Percentiles rank a stretch among this genome's conserved stretches.
phyloP scores from a whole-genome alignment of 768 basidiomycete genomes.

The Roridomyces roridus region DNA sequence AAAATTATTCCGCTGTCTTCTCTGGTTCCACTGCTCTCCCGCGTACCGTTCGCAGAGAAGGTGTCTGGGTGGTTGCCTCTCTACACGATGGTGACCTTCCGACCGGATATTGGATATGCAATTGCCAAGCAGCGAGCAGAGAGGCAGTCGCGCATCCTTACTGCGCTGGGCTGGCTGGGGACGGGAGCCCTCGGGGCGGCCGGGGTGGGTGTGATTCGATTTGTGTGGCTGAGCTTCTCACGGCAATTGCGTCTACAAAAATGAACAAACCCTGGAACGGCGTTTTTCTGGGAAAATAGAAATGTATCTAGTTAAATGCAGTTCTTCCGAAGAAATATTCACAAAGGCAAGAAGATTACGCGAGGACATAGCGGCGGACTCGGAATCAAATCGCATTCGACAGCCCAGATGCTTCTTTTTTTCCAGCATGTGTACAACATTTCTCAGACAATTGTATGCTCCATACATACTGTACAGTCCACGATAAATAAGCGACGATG shows the following conservation, averaged over 20 bases:
- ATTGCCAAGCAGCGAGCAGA: conserved; percentile 74
- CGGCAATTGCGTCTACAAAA: conserved; percentile 31
- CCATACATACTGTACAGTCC: conserved; percentile 33
- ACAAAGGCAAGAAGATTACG: conserved; percentile 16
- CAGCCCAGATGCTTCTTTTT: conserved; percentile 35
- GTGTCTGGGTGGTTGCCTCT: conserved; percentile 87
- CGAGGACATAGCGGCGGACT: conserved; percentile 19
- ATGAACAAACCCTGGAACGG: conserved; percentile 6
- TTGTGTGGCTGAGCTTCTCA: conserved; percentile 40
- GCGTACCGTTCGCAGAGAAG: conserved; percentile 62
- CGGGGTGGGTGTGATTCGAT: conserved; percentile 48
- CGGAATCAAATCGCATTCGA: conserved; percentile 40
- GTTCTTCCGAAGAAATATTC: conserved; percentile 20
- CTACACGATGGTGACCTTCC: conserved; percentile 98
- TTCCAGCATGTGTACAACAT: conserved; percentile 22
- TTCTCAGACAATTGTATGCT: conserved; percentile 28
- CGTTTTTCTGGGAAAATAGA: conserved; percentile 20
- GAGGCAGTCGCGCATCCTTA: conserved; percentile 71
- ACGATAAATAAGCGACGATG: conserved; percentile 42
- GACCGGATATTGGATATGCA: conserved; percentile 92
- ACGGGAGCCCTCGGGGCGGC: conserved; percentile 48
- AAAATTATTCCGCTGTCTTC: conserved; percentile 52
- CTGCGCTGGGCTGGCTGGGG: conserved; percentile 54
- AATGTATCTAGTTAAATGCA: conserved; percentile 15
- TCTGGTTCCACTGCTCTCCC: conserved; percentile 53